A percentile compares a stretch with the other conserved stretches of the same genome.
These are phyloP conservation scores for Lasiodiplodia citricola DNA, from an alignment of 2,329 filamentous ascomycete genomes.

Conservation along the genomic window DNA sequence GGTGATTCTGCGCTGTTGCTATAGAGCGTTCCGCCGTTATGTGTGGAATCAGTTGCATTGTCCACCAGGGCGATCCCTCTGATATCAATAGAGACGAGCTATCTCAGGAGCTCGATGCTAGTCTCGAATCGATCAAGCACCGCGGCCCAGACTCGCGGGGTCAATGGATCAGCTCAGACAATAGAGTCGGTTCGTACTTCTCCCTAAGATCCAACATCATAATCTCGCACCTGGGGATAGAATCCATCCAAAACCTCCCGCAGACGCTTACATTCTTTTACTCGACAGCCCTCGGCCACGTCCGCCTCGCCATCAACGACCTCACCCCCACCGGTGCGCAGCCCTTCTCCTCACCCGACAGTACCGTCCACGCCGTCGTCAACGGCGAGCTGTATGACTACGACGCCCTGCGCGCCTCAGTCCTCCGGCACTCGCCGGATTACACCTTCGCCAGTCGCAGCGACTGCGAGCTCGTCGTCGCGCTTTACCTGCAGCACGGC, in stretches of 20 bases:
- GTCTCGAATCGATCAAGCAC: constrained; percentile 49
- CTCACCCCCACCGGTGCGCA: constrained; percentile 34
- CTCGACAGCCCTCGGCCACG: constrained; percentile 34
- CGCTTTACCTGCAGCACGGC: constrained; percentile 56
- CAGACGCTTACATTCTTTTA: neutral
- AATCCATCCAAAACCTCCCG: no score
- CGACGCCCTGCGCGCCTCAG: constrained; percentile 49
- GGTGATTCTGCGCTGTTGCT: neutral
- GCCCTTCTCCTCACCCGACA: constrained; percentile 33
- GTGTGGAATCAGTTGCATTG: constrained; percentile 23
- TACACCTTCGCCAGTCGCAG: constrained; percentile 55
- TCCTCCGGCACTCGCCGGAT: constrained; percentile 36
- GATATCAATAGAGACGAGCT: neutral
- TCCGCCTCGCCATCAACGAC: constrained; percentile 37
- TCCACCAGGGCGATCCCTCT: constrained; percentile 15
- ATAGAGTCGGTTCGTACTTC: constrained; percentile 46
- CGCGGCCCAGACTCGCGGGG: constrained; percentile 54
- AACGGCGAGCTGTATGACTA: constrained; percentile 66
- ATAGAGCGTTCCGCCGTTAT: neutral
- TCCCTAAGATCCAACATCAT: neutral
- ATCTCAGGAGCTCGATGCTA: constrained; percentile 33
- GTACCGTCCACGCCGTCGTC: constrained; percentile 59
- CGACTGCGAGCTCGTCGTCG: constrained; percentile 60
- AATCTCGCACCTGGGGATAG: neutral
- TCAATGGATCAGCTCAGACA: constrained; percentile 54